Conservation (phyloP, 768 basidiomycete genomes). For the Suillus plorans region DNA sequence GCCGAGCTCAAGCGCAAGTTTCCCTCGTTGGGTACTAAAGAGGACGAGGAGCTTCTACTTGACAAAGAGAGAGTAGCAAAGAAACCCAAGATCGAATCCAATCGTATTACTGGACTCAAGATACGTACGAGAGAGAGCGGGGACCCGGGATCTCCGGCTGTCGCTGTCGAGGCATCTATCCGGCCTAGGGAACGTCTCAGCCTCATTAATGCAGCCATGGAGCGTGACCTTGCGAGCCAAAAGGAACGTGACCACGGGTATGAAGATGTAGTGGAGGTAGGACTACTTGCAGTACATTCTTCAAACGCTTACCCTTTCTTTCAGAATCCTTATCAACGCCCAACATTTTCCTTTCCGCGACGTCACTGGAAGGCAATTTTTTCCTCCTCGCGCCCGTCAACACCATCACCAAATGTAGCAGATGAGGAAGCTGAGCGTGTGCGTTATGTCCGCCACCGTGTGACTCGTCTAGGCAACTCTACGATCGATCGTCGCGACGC, state of each 20-base stretch:
- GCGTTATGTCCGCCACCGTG: slow-evolving; percentile 60
- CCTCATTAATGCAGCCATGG: slow-evolving; percentile 50
- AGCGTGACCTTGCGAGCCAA: slow-evolving; percentile 62
- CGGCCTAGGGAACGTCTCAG: slow-evolving; percentile 66
- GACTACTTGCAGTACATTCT: slow-evolving; percentile 16
- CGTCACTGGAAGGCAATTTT: slow-evolving; percentile 67
- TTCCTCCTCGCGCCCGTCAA: slow-evolving; percentile 34
- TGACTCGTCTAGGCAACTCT: slow-evolving; percentile 80
- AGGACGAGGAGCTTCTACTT: slow-evolving; percentile 69
- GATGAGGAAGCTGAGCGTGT: slow-evolving; percentile 21
- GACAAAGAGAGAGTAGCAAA: slow-evolving; percentile 71
- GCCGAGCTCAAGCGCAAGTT: slow-evolving; percentile 80
- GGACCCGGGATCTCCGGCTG: slow-evolving; percentile 37
- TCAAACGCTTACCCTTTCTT: slow-evolving; percentile 8
- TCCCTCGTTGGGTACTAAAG: slow-evolving; percentile 56
- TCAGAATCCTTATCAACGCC: slow-evolving; percentile 72
- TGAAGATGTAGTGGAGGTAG: slow-evolving; percentile 86
- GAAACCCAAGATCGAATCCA: slow-evolving; percentile 46
- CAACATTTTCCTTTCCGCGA: slow-evolving; percentile 54
- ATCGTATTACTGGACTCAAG: slow-evolving; percentile 52
- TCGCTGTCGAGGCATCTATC: slow-evolving; percentile 48
- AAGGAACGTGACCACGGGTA: slow-evolving; percentile 78
- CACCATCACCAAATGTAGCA: slow-evolving; percentile 19
- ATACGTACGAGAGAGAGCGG: slow-evolving; percentile 48
- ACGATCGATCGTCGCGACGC: slow-evolving; percentile 68